Base-by-base conservation (phyloP, 2,329 filamentous ascomycete genomes). In the Tolypocladium cylindrosporum region DNA sequence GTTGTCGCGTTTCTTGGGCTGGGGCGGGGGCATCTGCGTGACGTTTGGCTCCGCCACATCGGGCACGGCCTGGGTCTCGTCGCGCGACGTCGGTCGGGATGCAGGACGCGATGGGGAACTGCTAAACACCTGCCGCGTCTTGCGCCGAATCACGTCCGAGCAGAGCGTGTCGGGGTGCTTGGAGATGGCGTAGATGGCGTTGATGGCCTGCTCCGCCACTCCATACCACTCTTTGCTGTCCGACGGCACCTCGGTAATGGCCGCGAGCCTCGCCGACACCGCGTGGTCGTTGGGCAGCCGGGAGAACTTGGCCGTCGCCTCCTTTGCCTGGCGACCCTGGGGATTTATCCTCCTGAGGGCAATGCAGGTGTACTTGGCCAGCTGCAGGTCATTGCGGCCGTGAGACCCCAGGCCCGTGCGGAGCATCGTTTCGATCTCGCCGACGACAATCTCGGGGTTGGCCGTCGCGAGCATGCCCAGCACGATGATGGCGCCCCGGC, bases 221-320 rank as follows among this genome's bases (percentile, higher is more conserved):
- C 94, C 94, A 66, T 90, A 92, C 90, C 94, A 99, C 70, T 99
- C 94, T 69, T 95, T 94, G 75, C 87, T 96, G 59, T 96, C 87
- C 0, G 91, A 93, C 7, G 86, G 81, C 6, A 97, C 85, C 63
- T 97, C 91, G 21, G 89, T 86, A 66, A 97, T 92, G 24, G 88
- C 86, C 11, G 91, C 91, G 10, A 99, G 79, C 66, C 88, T 88
- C 4, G 81, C 77, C 36, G 97, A 78, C 21, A 97, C 89, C 10
- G 92, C 91, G 68, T 99, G 93, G 59, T 97, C 92, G 67, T 97
- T 99, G 6, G 90, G 83, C 48, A 99, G 79, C 59, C 93, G 89
- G 14, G 90, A 87, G 64, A 90, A 85, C 61, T 84, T 86, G 63
- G 81, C 74, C 10, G 79, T 72, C 8, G 88, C 86, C 39, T 89